Evolutionary conservation across 306 rosid species (phyloP).

Genomic region (Acacia melanoxylon): DNA sequence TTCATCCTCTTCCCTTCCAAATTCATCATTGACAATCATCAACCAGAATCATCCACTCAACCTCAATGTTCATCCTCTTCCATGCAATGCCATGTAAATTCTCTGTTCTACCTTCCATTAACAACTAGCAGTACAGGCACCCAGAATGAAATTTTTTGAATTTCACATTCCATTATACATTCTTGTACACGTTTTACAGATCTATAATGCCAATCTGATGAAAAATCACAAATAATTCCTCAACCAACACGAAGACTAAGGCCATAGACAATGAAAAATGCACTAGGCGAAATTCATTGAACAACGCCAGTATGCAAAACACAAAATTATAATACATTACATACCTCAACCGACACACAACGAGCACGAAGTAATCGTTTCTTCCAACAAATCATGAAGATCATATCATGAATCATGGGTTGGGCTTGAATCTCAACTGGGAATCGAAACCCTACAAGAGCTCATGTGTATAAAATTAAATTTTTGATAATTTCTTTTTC

Average conservation of each 20-base stretch:
- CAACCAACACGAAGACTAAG: conserved; percentile 25
- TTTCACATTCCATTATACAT: conserved; percentile 76
- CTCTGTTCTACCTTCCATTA: conserved; percentile 60
- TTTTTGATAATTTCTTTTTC: conserved; percentile 30
- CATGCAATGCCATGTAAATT: conserved; percentile 59
- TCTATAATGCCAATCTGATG: conserved; percentile 51
- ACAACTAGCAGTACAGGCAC: conserved; percentile 40
- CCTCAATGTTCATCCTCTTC: too few species aligned
- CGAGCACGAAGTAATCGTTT: conserved; percentile 30
- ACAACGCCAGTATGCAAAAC: conserved; percentile 23
- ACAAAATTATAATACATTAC: conserved; percentile 36
- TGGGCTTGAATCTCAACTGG: conserved; percentile 50
- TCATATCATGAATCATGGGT: conserved; percentile 44
- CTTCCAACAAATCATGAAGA: conserved; percentile 36
- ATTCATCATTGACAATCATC: too few species aligned
- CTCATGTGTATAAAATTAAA: conserved; percentile 35
- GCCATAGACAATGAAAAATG: conserved; percentile 44
- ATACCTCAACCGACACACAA: conserved; percentile 52
- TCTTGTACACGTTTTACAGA: conserved; percentile 54
- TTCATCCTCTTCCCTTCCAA: too few species aligned
- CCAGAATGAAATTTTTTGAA: conserved; percentile 47
- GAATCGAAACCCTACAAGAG: conserved; percentile 63
- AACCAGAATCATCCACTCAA: too few species aligned
- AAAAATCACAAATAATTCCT: conserved; percentile 28
- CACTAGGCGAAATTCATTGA: conserved; percentile 28